Percentiles rank a stretch among this genome's conserved stretches.
Conservation (phyloP, 768 basidiomycete genomes). For the Lactarius vividus region DNA sequence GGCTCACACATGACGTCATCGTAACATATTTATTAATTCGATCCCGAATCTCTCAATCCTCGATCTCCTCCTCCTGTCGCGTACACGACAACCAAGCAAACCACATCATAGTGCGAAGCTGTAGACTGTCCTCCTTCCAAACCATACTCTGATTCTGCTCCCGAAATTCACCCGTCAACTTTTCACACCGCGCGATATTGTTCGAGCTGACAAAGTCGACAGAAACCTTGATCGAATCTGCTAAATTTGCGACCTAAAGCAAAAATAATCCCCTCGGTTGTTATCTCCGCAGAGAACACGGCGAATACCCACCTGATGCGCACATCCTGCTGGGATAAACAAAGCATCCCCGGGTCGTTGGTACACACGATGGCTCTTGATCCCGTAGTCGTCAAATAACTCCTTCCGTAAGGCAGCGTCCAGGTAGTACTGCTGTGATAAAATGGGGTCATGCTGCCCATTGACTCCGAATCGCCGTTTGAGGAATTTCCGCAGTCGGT, state of each 20-base stretch:
- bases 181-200: slow-evolving; percentile 83
- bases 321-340: slow-evolving; percentile 93
- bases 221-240: slow-evolving; percentile 96
- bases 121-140: slow-evolving; percentile 95
- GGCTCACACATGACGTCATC: not conserved
- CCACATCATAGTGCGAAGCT: slow-evolving; percentile 91
- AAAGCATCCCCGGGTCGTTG: slow-evolving; percentile 92
- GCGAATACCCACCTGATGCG: slow-evolving; percentile 66
- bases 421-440: slow-evolving; percentile 85
- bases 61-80: slow-evolving; percentile 42
- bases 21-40: not conserved
- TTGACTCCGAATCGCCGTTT: slow-evolving; percentile 56
- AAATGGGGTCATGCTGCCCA: slow-evolving; percentile 78
- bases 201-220: slow-evolving; percentile 94
- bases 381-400: slow-evolving; percentile 63
- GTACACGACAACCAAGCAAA: slow-evolving; percentile 81
- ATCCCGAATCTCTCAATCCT: not conserved
- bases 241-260: slow-evolving; percentile 78
- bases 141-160: slow-evolving; percentile 82
- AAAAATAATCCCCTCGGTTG: not conserved
- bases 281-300: not conserved
- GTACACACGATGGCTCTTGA: slow-evolving; percentile 80
- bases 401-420: slow-evolving; percentile 65
- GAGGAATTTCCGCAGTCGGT: slow-evolving; percentile 74
- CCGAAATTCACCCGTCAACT: slow-evolving; percentile 84